Percentiles rank a stretch among this genome's conserved stretches.
phyloP scores from a whole-genome alignment of 1,284 basidiomycete genomes.

The Ganoderma sinense region DNA sequence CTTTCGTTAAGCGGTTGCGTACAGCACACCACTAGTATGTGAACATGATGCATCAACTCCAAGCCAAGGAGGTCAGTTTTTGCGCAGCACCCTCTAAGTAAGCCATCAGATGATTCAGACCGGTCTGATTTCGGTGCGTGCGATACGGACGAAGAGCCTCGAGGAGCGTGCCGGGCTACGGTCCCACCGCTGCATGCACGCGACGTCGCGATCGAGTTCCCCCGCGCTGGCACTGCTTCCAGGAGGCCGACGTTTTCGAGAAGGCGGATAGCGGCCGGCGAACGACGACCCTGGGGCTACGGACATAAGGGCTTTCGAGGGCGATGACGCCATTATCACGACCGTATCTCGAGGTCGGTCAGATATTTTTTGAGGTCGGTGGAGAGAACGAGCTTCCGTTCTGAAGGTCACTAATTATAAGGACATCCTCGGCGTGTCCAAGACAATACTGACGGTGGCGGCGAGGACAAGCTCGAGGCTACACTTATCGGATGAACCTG shows the following conservation, averaged over 20 bases:
- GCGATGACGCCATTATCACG: neutral
- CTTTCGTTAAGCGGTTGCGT: too few relatives aligned
- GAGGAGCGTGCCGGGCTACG: neutral
- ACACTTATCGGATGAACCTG: too few relatives aligned
- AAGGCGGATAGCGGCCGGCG: neutral
- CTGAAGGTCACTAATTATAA: too few relatives aligned
- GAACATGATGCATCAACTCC: neutral
- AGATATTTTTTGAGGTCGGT: too few relatives aligned
- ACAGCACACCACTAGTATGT: neutral
- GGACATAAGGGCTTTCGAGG: neutral
- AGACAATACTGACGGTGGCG: too few relatives aligned
- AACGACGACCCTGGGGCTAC: neutral
- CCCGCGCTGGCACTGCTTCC: constrained; percentile 1
- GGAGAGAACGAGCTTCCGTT: too few relatives aligned
- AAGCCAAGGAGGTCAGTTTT: too few relatives aligned
- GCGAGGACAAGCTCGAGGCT: too few relatives aligned
- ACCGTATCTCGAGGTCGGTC: neutral
- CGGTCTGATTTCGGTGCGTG: neutral
- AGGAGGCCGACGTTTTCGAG: neutral
- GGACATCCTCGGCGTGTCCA: too few relatives aligned
- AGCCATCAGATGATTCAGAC: neutral
- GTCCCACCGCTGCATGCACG: neutral
- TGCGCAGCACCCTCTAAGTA: neutral
- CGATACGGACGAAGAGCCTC: neutral
- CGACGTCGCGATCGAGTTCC: neutral